Percentiles rank a stretch among this genome's conserved stretches.
phyloP scores from a whole-genome alignment of 768 basidiomycete genomes.

The Agaricus bisporus region DNA sequence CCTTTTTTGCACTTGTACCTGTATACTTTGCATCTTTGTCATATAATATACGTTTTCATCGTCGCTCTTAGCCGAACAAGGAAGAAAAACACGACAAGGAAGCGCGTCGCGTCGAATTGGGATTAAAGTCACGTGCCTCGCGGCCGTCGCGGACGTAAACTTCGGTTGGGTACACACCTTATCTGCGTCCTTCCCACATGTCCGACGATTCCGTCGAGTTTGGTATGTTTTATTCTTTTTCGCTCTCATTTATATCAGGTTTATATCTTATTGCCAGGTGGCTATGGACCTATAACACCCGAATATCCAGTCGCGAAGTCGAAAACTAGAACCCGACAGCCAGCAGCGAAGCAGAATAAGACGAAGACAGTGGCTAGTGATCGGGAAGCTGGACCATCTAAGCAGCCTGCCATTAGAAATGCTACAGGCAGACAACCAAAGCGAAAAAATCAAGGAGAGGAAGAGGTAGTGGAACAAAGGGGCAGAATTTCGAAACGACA shows the following conservation, averaged over 20 bases:
- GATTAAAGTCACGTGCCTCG: not conserved
- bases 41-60: no score
- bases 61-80: not conserved
- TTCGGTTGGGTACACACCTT: not conserved
- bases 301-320: constrained; percentile 6
- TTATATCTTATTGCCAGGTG: constrained; percentile 10
- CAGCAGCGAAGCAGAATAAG: constrained; percentile 8
- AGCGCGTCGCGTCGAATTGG: not conserved
- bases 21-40: not conserved
- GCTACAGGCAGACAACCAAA: not conserved
- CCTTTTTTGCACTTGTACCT: not conserved
- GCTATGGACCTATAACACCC: constrained; percentile 19
- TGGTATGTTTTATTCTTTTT: not conserved
- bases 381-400: constrained; percentile 1
- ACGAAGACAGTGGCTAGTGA: constrained; percentile 2
- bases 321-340: not conserved
- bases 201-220: constrained; percentile 10
- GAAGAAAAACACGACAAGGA: not conserved
- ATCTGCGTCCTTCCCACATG: not conserved
- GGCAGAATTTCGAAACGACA: not conserved
- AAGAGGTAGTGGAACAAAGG: not conserved
- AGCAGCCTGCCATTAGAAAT: constrained; percentile 4
- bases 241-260: no score
- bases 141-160: not conserved
- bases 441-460: constrained; percentile 9